These are phyloP conservation scores for Jimgerdemannia flammicorona DNA, from an alignment of 192 early-diverging fungal species.

Conservation along the genomic window DNA sequence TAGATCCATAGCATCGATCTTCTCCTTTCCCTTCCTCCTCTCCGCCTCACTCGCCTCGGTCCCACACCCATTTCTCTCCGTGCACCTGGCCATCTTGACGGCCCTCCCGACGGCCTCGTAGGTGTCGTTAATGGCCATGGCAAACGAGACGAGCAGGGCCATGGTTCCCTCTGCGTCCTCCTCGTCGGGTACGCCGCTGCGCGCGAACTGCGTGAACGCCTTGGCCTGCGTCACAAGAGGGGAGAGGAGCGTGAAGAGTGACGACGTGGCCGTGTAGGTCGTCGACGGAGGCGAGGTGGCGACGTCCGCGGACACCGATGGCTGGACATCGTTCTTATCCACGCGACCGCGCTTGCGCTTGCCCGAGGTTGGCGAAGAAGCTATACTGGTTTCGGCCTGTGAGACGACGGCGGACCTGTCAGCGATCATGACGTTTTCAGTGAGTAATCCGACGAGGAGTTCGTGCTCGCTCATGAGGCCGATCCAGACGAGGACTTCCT, in stretches of 20 bases:
- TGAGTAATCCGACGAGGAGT: background rate
- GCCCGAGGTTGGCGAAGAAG: background rate
- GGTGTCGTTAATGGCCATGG: background rate
- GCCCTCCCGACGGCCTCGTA: background rate
- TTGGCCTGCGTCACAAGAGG: background rate
- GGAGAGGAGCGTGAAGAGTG: background rate
- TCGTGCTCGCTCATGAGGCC: background rate
- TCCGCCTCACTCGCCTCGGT: background rate
- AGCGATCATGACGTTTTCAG: background rate
- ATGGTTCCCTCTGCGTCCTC: background rate
- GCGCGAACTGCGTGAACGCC: background rate
- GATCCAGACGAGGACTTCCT: background rate
- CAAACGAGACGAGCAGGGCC: background rate
- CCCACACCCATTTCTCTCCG: background rate
- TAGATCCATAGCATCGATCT: background rate
- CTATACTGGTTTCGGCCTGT: background rate
- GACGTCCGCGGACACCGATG: background rate
- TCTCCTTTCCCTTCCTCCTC: background rate
- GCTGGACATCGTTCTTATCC: background rate
- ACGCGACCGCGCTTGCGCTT: background rate
- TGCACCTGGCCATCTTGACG: background rate
- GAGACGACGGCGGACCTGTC: background rate
- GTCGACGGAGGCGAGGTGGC: background rate
- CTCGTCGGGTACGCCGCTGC: background rate
- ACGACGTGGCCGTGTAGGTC: background rate